These are phyloP conservation scores for Dalechampia spathulata DNA, from an alignment of 441 rosid genomes.

Conservation along the genomic window DNA sequence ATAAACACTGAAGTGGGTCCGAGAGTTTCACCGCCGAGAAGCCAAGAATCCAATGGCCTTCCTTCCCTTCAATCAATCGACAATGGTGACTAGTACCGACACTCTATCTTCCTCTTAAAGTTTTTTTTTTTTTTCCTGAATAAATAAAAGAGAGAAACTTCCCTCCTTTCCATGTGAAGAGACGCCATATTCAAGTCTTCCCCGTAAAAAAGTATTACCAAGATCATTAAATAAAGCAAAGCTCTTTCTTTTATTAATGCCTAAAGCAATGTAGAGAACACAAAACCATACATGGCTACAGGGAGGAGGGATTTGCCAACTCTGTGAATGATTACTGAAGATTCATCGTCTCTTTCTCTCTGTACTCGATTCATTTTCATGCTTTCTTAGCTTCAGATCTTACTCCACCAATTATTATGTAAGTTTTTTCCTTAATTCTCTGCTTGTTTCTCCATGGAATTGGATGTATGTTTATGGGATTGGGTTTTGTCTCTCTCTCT, in stretches of 20 bases:
- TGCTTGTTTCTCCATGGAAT: background rate
- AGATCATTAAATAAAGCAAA: background rate
- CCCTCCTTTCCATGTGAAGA: slow-evolving; percentile 3
- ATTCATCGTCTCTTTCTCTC: background rate
- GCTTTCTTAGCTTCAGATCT: slow-evolving; percentile 9
- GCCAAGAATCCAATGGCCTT: slow-evolving; percentile 5
- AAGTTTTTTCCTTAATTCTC: slow-evolving; percentile 6
- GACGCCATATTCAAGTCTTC: background rate
- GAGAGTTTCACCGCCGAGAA: background rate
- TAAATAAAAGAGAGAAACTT: too few relatives aligned
- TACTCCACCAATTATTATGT: slow-evolving; percentile 8
- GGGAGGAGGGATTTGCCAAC: slow-evolving; percentile 4
- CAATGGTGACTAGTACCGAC: slow-evolving; percentile 19
- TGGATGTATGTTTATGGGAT: background rate
- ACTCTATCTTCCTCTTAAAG: slow-evolving; percentile 8
- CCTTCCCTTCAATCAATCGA: background rate
- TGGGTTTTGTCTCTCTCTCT: slow-evolving; percentile 1
- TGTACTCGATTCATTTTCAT: slow-evolving; percentile 9
- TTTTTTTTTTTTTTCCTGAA: too few relatives aligned
- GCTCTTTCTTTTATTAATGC: background rate
- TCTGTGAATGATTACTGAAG: background rate
- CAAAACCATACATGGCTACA: background rate
- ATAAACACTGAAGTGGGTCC: background rate
- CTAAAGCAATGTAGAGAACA: slow-evolving; percentile 6
- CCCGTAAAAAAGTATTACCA: background rate